Conservation (phyloP, 2,329 filamentous ascomycete species). For the Diplodia sapinea region DNA sequence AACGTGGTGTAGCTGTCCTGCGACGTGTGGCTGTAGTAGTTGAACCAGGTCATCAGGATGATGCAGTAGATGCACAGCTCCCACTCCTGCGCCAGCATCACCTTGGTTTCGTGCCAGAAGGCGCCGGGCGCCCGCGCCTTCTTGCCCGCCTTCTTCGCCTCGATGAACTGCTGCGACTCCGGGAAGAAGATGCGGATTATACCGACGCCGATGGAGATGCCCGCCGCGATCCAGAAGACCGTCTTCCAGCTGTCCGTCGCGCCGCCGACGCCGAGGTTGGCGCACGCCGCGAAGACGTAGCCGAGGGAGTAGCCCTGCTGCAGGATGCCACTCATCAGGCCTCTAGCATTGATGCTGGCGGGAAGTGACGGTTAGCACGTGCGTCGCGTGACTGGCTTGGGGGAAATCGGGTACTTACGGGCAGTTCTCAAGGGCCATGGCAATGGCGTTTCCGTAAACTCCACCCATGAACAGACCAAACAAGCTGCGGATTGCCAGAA, state of each 20-base stretch:
- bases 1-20: conserved; percentile 85
- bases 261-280: conserved; percentile 74
- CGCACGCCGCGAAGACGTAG: conserved; percentile 78
- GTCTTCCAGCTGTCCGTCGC: conserved; percentile 71
- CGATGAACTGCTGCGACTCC: conserved; percentile 76
- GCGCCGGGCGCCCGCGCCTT: conserved; percentile 51
- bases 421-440: conserved; percentile 78
- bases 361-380: conserved; percentile 33
- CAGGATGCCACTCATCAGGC: conserved; percentile 80
- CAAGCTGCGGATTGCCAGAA: conserved; percentile 73
- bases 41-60: conserved; percentile 74
- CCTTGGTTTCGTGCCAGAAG: conserved; percentile 73
- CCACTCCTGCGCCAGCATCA: conserved; percentile 74
- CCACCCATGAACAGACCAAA: conserved; percentile 84
- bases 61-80: conserved; percentile 78
- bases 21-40: conserved; percentile 73
- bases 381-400: background rate
- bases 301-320: conserved; percentile 84
- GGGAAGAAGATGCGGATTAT: conserved; percentile 71
- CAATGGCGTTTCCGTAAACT: conserved; percentile 78
- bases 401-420: conserved; percentile 54
- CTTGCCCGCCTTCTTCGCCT: conserved; percentile 67
- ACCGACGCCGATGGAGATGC: conserved; percentile 71
- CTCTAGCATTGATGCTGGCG: conserved; percentile 64
- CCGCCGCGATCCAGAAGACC: conserved; percentile 75